These are phyloP conservation scores for Lavandula angustifolia DNA, from an alignment of 257 asterid species.

Conservation along the genomic window DNA sequence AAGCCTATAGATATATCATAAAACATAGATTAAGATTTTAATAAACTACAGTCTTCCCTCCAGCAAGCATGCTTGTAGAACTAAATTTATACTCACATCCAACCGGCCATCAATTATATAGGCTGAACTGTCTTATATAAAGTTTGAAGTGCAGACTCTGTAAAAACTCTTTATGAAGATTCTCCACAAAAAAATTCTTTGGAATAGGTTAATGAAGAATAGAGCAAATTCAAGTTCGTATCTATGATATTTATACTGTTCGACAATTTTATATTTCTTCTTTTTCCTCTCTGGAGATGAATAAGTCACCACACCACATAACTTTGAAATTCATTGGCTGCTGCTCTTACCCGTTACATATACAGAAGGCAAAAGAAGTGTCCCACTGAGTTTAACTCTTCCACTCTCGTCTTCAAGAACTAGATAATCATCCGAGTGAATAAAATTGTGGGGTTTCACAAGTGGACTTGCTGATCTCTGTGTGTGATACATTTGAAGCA, in stretches of 20 bases:
- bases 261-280: neutral
- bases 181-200: conserved; percentile 8
- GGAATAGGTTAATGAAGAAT: neutral
- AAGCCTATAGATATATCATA: conserved; percentile 50
- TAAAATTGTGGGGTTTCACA: conserved; percentile 69
- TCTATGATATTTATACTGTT: neutral
- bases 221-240: conserved; percentile 10
- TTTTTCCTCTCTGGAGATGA: conserved; percentile 7
- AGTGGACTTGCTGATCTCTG: conserved; percentile 84
- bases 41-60: conserved; percentile 1
- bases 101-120: conserved; percentile 7
- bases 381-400: conserved; percentile 81
- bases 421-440: conserved; percentile 73
- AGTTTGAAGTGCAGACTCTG: conserved; percentile 11
- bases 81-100: conserved; percentile 1
- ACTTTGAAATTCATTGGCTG: conserved; percentile 17
- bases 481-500: conserved; percentile 25
- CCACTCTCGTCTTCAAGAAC: conserved; percentile 96
- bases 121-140: neutral
- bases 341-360: conserved; percentile 76
- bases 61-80: neutral
- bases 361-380: conserved; percentile 61
- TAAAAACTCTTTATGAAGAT: neutral
- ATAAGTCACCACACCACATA: neutral
- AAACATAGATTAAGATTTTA: neutral